Percentiles rank a stretch among this genome's conserved stretches.
Evolutionary conservation across 306 rosid species (phyloP).

Genomic region (Cercis canadensis): DNA sequence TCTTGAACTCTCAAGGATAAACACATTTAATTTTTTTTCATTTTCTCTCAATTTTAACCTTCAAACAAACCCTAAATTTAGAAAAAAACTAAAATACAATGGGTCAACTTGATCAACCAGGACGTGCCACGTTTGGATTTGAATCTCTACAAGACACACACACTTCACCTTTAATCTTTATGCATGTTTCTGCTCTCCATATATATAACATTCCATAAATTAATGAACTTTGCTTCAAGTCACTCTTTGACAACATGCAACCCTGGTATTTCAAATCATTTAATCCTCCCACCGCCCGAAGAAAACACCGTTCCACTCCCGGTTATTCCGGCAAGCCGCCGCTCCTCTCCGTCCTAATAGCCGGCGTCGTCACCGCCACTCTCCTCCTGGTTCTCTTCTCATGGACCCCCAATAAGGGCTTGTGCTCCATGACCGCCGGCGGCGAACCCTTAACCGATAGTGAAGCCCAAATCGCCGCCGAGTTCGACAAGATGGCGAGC

Average conservation of each 20-base stretch:
- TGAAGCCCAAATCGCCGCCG: slow-evolving; percentile 5
- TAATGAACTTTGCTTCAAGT: too few species aligned
- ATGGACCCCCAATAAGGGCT: neutral
- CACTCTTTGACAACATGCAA: slow-evolving; percentile 33
- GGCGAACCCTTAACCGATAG: neutral
- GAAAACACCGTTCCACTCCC: neutral
- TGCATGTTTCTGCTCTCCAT: slow-evolving; percentile 2
- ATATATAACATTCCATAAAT: too few species aligned
- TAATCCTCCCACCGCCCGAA: slow-evolving; percentile 1
- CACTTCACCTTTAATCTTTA: slow-evolving; percentile 1
- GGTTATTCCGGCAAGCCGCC: slow-evolving; percentile 41
- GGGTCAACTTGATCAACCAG: slow-evolving; percentile 6
- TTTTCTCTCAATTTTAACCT: too few species aligned
- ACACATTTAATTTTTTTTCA: too few species aligned
- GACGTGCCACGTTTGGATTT: slow-evolving; percentile 22
- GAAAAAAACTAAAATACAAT: neutral
- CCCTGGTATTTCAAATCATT: slow-evolving; percentile 14
- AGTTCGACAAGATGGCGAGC: slow-evolving; percentile 33
- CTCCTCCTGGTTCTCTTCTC: slow-evolving; percentile 41
- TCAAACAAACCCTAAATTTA: too few species aligned
- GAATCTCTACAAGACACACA: slow-evolving; percentile 4
- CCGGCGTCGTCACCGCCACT: slow-evolving; percentile 36
- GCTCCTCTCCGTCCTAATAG: slow-evolving; percentile 34
- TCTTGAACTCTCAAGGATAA: too few species aligned
- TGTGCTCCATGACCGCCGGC: slow-evolving; percentile 37